phyloP scores from a whole-genome alignment of 1,284 basidiomycete species.

The Pascua guehoae region DNA sequence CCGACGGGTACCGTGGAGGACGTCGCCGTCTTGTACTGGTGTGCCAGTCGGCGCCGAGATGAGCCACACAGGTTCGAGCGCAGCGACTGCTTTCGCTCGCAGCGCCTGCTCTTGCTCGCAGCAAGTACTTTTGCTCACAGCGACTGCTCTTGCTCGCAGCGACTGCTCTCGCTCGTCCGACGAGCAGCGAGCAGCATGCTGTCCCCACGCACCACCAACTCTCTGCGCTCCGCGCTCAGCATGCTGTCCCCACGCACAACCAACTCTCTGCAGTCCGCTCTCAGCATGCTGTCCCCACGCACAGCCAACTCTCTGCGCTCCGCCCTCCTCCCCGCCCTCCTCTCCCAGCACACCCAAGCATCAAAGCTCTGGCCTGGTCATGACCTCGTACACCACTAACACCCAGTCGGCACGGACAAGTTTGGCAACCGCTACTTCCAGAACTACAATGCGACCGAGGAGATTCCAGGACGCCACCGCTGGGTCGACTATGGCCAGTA shows the following conservation, averaged over 20 bases:
- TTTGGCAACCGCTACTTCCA: slow-evolving; percentile 91
- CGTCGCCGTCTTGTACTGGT: too few species aligned
- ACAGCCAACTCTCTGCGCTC: not conserved
- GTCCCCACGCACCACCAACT: not conserved
- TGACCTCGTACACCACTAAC: slow-evolving; percentile 7
- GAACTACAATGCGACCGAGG: slow-evolving; percentile 77
- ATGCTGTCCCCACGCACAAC: not conserved
- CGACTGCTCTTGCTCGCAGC: too few species aligned
- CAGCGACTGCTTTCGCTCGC: too few species aligned
- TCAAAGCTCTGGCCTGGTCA: not conserved
- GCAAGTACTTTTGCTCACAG: too few species aligned
- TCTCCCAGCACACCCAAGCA: not conserved
- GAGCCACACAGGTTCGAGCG: too few species aligned
- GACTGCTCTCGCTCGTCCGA: too few species aligned
- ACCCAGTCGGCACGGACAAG: slow-evolving; percentile 74
- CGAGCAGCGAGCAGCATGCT: too few species aligned
- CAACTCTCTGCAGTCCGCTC: not conserved
- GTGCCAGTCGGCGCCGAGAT: too few species aligned
- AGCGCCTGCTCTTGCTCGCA: too few species aligned
- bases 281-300: not conserved
- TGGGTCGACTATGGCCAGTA: slow-evolving; percentile 92
- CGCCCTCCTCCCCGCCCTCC: not conserved
- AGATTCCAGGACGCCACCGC: slow-evolving; percentile 83
- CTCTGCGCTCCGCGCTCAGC: not conserved
- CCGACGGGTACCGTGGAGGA: too few species aligned